Percentiles rank a stretch among this genome's conserved stretches.
Evolutionary conservation across 1,284 basidiomycete genomes (phyloP).

Genomic region (Mycena sp.): DNA sequence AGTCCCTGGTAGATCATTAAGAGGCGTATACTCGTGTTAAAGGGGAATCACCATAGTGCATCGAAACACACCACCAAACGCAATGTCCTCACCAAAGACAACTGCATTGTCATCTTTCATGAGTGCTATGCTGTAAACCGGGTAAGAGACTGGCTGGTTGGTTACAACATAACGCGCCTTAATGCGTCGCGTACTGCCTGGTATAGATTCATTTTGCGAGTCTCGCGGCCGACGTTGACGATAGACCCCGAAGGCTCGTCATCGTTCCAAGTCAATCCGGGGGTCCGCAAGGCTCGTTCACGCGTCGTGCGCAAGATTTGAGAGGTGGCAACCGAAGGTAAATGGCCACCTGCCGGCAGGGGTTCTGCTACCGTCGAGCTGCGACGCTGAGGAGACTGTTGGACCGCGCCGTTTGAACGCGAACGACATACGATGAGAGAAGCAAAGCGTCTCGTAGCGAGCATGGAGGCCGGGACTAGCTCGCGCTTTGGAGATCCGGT

Average conservation of each 20-base stretch:
- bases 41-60: constrained; percentile 91
- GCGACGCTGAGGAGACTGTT: constrained; percentile 15
- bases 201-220: constrained; percentile 91
- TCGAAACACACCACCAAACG: constrained; percentile 94
- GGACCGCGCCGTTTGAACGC: constrained; percentile 41
- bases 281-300: constrained; percentile 75
- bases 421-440: not conserved
- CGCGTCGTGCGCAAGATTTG: constrained; percentile 67
- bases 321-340: constrained; percentile 75
- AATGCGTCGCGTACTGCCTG: constrained; percentile 91
- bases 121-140: constrained; percentile 73
- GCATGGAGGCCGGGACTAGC: constrained; percentile 17
- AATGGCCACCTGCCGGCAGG: constrained; percentile 78
- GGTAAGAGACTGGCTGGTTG: not conserved
- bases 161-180: constrained; percentile 57
- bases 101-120: constrained; percentile 87
- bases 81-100: constrained; percentile 94
- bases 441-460: constrained; percentile 18
- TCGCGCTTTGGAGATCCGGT: constrained; percentile 17
- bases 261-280: constrained; percentile 77
- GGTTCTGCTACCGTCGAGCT: constrained; percentile 41
- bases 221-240: constrained; percentile 77
- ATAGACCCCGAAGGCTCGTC: constrained; percentile 61
- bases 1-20: constrained; percentile 67
- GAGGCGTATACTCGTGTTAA: too few species aligned